Evolutionary conservation across 495 filamentous ascomycete genomes (phyloP), one percentile per base, ranked within the genome.

Genomic region (Neurospora hispaniola): DNA sequence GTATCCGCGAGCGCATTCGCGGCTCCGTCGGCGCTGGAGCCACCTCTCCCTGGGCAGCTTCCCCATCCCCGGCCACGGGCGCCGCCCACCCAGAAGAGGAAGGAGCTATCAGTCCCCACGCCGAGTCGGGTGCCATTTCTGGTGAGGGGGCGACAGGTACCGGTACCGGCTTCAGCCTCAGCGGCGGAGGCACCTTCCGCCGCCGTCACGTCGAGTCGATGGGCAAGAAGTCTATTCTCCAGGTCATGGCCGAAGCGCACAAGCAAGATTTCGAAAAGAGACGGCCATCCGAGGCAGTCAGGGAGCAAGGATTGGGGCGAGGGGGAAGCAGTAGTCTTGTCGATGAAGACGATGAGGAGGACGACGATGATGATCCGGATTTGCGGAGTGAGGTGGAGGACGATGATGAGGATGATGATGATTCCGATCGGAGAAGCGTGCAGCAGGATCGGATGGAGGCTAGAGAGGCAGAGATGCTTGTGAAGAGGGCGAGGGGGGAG

Each of bases 231-330:
- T 91, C 73, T 77, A 88, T 88, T 20, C 79, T 80, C 12, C 80
- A 80, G 10, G 86, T 91, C 12, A 84, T 97, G 74, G 88, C 90
- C 6, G 83, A 86, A 46, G 94, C 94, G 11, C 94, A 98, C 75
- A 90, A 89, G 43, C 91, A 96, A 76, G 94, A 98, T 79, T 98
- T 97, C 79, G 90, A 96, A 82, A 88, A 92, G 79, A 90, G 87
- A 79, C 84, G 88, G 69, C 87, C 83, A 69, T 85, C 88, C 39
- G 12, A 71, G n/a, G 76, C 74, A 48, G 42, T 70, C 2, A 8
- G 39, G 73, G 12, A 39, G 40, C 59, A 27, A 42, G 71, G 69
- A 31, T 38, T 38, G 43, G 59, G 23, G 10, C 35, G 43, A 16
- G 31, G 38, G 31, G 42, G 73, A n/a, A 59, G 31, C 70, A 69